Conservation (phyloP, 768 basidiomycete genomes). For the Auricularia sp. region DNA sequence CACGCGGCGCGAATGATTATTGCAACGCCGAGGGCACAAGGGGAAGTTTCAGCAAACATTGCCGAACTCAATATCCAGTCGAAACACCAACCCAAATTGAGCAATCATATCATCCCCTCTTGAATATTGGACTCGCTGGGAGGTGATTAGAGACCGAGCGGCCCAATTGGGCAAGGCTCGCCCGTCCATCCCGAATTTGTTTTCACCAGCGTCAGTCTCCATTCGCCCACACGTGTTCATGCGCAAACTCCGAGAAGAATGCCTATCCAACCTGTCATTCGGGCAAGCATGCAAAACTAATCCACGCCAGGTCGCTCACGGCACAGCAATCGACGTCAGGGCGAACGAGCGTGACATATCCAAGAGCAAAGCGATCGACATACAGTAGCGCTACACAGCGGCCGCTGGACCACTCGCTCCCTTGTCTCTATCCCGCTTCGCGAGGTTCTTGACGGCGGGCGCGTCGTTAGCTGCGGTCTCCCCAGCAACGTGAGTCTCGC, state of each 20-base stretch:
- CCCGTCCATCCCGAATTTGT: neutral
- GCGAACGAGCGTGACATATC: neutral
- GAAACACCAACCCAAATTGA: neutral
- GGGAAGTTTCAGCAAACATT: neutral
- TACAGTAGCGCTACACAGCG: neutral
- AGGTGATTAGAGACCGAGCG: neutral
- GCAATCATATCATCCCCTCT: neutral
- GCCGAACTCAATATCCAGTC: neutral
- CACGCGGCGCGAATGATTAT: neutral
- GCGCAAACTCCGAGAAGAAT: too few relatives aligned
- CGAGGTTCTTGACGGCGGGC: slow-evolving; percentile 1
- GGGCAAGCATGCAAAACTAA: neutral
- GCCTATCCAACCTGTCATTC: neutral
- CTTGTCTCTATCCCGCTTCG: slow-evolving; percentile 3
- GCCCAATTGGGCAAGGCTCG: neutral
- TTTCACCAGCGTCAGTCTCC: neutral
- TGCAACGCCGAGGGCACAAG: neutral
- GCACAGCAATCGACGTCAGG: neutral
- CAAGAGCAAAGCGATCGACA: neutral
- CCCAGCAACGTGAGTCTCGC: slow-evolving; percentile 2
- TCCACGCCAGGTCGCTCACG: neutral
- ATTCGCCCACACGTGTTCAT: too few relatives aligned
- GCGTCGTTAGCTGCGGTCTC: slow-evolving; percentile 7
- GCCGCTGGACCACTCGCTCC: neutral
- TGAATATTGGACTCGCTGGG: neutral